Evolutionary conservation across 805 yeast genomes (phyloP), one percentile per base, ranked within the genome.

Genomic region (Tetrapisispora arboricola): DNA sequence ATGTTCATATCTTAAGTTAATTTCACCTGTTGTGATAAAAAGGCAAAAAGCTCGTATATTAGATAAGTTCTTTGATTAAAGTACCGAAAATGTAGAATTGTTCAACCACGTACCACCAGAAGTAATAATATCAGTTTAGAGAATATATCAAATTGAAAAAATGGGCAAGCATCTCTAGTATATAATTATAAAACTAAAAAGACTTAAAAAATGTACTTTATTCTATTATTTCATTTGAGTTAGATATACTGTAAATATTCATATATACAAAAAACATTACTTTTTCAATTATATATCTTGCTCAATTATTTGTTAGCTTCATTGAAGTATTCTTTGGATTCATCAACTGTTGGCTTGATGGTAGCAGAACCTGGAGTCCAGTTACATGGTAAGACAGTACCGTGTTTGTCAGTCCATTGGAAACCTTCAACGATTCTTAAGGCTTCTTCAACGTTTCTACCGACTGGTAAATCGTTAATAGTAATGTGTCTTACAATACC

Each of bases 321-420:
- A 53, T 67, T 63, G 68, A 85, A 84, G 80, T 81, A 85, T 63
- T 76, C 80, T 76, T 80, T 80, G 60, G 92, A 80, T 56, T 73
- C 80, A 38, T 67, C 75, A 54, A 84, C 85, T 55, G 75, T 82
- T 63, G 88, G 86, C 67, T 80, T 81, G 72, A 87, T 86, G 68
- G 95, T 84, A 64, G 84, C 95, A 48, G 84, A 66, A 72, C 98
- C 98, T 67, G 84, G 81, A 44, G 80, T 77, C 98, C 98, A 90
- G 94, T 90, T 92, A 66, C 97, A 96, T 61, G 98, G 98, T 75
- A 96, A 88, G 54, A 90, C 98, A 74, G 94, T 96, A 73, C 98
- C 98, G 80, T 92, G 75, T 75, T 85, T 84, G 70, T 88, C 97
- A 60, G 95, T 84, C 88, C 94, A 92, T 75, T 90, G 95, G 95